Conservation (phyloP, 306 rosid species). For the Ochetophila trinervis region DNA sequence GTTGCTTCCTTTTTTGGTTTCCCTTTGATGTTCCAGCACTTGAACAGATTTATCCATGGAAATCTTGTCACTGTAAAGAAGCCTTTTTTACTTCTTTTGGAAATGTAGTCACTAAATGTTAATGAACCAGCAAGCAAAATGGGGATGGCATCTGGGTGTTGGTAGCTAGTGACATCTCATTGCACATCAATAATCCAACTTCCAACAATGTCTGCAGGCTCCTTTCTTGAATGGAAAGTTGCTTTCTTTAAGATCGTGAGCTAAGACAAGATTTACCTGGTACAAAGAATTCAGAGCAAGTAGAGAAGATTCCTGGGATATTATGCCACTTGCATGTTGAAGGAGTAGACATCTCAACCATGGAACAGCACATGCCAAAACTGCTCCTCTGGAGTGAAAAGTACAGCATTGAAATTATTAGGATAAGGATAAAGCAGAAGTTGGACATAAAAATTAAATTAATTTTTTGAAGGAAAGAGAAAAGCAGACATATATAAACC, state of each 20-base stretch:
- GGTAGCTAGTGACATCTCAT: too few relatives aligned
- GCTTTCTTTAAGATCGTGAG: background rate
- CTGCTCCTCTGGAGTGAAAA: slow-evolving; percentile 53
- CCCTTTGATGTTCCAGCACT: too few relatives aligned
- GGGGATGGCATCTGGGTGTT: too few relatives aligned
- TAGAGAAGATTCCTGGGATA: slow-evolving; percentile 77
- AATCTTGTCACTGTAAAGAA: too few relatives aligned
- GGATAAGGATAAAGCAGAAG: background rate
- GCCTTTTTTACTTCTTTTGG: too few relatives aligned
- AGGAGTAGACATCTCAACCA: slow-evolving; percentile 71
- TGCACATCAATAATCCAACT: too few relatives aligned
- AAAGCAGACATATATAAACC: too few relatives aligned
- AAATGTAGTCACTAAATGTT: too few relatives aligned
- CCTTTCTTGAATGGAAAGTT: background rate
- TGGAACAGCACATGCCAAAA: slow-evolving; percentile 72
- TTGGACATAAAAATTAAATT: background rate
- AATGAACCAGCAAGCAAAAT: too few relatives aligned
- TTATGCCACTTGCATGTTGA: slow-evolving; percentile 67
- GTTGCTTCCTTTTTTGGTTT: too few relatives aligned
- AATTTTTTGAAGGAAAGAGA: background rate
- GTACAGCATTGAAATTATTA: background rate
- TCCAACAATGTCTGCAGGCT: background rate
- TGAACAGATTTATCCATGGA: too few relatives aligned
- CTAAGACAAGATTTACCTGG: slow-evolving; percentile 46
- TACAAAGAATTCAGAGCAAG: slow-evolving; percentile 65